phyloP scores from a whole-genome alignment of 129 eudicot species.

The Tanacetum coccineum region DNA sequence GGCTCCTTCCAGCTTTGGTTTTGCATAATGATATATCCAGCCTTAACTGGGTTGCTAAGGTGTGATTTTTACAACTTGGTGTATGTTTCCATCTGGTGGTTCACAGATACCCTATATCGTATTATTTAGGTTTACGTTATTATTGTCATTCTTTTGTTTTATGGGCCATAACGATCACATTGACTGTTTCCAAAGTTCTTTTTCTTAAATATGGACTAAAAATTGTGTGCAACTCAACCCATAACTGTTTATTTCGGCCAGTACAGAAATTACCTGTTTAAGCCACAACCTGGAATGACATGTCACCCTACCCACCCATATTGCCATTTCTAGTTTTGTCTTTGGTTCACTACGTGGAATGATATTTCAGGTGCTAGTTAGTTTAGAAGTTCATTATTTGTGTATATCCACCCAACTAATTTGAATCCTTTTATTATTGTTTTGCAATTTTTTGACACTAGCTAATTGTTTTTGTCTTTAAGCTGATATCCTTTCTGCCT shows the following conservation, averaged over 20 bases:
- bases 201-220: background rate
- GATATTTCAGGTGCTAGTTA: too few relatives aligned
- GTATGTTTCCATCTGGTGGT: slow-evolving; percentile 3
- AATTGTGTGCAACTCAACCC: background rate
- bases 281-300: background rate
- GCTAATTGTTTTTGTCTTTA: slow-evolving; percentile 7
- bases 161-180: too few relatives aligned
- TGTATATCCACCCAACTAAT: too few relatives aligned
- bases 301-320: background rate
- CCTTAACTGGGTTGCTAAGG: slow-evolving; percentile 84
- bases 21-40: slow-evolving; percentile 61
- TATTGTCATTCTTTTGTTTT: background rate
- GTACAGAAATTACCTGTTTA: background rate
- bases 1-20: slow-evolving; percentile 94
- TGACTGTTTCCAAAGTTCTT: too few relatives aligned
- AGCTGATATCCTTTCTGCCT: slow-evolving; percentile 27
- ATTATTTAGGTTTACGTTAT: background rate
- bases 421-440: background rate
- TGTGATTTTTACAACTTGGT: slow-evolving; percentile 19
- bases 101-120: background rate
- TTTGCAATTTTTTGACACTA: slow-evolving; percentile 1
- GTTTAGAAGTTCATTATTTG: background rate
- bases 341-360: background rate
- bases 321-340: background rate
- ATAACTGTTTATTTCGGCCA: background rate